Evolutionary conservation across 768 basidiomycete genomes (phyloP).

Genomic region (Amanita thiersii): DNA sequence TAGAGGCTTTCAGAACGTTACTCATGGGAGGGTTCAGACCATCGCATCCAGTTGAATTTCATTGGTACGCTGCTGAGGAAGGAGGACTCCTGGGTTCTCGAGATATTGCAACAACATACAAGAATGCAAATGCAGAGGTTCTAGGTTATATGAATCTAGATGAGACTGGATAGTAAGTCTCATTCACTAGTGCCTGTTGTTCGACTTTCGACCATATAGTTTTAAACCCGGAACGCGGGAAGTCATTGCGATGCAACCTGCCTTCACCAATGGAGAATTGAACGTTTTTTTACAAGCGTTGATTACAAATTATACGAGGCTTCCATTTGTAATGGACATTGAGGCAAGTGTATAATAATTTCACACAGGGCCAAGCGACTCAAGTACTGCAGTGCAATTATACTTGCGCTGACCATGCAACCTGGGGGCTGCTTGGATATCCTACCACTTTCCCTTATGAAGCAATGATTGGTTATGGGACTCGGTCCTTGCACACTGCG

Average conservation of each 20-base stretch:
- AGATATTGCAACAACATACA: constrained; percentile 44
- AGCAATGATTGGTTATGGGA: background rate
- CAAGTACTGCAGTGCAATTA: background rate
- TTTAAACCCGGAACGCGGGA: constrained; percentile 37
- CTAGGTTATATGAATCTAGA: constrained; percentile 45
- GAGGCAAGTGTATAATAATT: too few relatives aligned
- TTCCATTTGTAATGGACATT: constrained; percentile 27
- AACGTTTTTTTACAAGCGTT: constrained; percentile 36
- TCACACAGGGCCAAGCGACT: too few relatives aligned
- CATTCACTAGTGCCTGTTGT: background rate
- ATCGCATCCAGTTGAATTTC: constrained; percentile 34
- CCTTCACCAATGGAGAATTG: constrained; percentile 30
- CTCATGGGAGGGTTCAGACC: constrained; percentile 30
- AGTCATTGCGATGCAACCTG: constrained; percentile 30
- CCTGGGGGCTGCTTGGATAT: background rate
- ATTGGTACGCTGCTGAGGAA: constrained; percentile 40
- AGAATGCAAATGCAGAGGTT: constrained; percentile 32
- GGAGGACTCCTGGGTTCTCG: constrained; percentile 42
- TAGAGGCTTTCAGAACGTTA: constrained; percentile 33
- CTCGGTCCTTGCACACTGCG: background rate
- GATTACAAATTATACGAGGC: constrained; percentile 26
- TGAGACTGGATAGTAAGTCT: constrained; percentile 27
- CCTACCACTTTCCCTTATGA: background rate
- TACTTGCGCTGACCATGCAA: background rate
- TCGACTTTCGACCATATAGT: constrained; percentile 17